Conservation (phyloP, 1,284 basidiomycete species). For the Flammula alnicola region DNA sequence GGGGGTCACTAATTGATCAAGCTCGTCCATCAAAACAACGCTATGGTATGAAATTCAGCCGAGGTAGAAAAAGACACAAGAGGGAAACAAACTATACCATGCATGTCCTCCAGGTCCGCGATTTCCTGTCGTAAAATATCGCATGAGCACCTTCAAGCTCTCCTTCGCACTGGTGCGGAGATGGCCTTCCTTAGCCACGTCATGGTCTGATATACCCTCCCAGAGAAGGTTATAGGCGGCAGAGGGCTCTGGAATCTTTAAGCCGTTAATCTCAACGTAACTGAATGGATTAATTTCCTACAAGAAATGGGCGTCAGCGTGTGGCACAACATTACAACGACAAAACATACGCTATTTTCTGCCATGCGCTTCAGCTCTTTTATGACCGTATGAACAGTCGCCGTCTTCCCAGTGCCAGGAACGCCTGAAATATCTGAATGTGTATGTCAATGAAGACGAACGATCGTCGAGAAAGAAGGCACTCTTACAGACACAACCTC, state of each 20-base stretch:
- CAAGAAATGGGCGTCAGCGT: not conserved
- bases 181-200: conserved; percentile 62
- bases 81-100: conserved; percentile 47
- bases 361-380: conserved; percentile 89
- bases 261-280: conserved; percentile 98
- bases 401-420: conserved; percentile 97
- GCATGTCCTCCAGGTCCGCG: conserved; percentile 73
- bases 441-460: too few relatives aligned
- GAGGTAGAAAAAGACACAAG: conserved; percentile 28
- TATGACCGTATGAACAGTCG: conserved; percentile 93
- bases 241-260: conserved; percentile 88
- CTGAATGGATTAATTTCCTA: conserved; percentile 93
- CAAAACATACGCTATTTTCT: conserved; percentile 64
- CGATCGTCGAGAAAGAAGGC: conserved; percentile 1
- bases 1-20: conserved; percentile 94
- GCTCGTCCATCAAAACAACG: conserved; percentile 97
- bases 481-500: conserved; percentile 91
- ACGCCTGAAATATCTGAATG: conserved; percentile 99
- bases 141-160: conserved; percentile 67
- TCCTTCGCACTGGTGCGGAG: conserved; percentile 73
- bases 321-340: not conserved
- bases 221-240: conserved; percentile 90
- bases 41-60: conserved; percentile 66
- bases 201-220: conserved; percentile 84
- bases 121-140: conserved; percentile 59